phyloP scores from a whole-genome alignment of 805 yeast genomes.

The Metschnikowia proteae region DNA sequence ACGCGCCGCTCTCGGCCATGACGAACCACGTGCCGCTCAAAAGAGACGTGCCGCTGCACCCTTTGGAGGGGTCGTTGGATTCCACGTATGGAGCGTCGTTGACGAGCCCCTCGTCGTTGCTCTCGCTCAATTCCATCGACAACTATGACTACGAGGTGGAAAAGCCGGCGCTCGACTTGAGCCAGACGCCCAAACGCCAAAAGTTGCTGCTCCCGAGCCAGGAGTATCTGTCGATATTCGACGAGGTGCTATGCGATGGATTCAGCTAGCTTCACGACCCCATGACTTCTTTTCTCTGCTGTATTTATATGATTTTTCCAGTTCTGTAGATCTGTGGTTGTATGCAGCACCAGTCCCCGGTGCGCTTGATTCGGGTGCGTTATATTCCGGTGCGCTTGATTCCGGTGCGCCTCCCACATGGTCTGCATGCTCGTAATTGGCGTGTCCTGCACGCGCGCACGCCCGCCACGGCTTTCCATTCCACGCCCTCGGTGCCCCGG shows the following conservation, averaged over 20 bases:
- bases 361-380: too few relatives aligned
- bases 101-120: slow-evolving; percentile 35
- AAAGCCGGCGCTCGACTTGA: slow-evolving; percentile 10
- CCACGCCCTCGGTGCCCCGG: too few relatives aligned
- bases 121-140: slow-evolving; percentile 30
- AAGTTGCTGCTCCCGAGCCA: slow-evolving; percentile 13
- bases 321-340: neutral
- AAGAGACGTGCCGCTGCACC: neutral
- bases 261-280: slow-evolving; percentile 12
- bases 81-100: slow-evolving; percentile 19
- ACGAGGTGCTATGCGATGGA: slow-evolving; percentile 20
- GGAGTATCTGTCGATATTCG: slow-evolving; percentile 19
- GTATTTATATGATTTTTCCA: slow-evolving; percentile 5
- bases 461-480: too few relatives aligned
- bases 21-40: slow-evolving; percentile 5
- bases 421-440: too few relatives aligned
- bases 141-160: slow-evolving; percentile 21
- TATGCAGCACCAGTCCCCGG: too few relatives aligned
- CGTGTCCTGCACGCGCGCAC: too few relatives aligned
- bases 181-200: slow-evolving; percentile 15
- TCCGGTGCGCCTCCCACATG: too few relatives aligned
- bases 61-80: neutral
- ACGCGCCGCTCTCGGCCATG: slow-evolving; percentile 2
- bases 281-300: slow-evolving; percentile 7
- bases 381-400: too few relatives aligned